phyloP scores from a whole-genome alignment of 352 stramenopile species.

The Phytophthora crassamura region DNA sequence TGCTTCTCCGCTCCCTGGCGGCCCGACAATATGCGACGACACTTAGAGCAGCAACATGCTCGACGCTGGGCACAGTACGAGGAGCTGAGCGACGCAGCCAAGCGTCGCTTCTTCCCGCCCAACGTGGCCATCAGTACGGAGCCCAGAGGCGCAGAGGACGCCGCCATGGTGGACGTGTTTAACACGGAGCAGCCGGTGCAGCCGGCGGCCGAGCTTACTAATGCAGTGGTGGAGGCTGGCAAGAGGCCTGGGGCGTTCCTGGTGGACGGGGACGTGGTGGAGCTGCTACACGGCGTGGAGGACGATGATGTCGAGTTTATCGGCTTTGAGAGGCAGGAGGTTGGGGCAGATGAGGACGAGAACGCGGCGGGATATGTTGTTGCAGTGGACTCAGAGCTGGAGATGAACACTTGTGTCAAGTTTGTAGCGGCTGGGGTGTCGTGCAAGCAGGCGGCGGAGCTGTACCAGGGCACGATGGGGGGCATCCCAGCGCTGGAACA shows the following conservation, averaged over 20 bases:
- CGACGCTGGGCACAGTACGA: conserved; percentile 29
- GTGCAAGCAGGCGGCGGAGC: conserved; percentile 21
- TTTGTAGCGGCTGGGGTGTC: conserved; percentile 26
- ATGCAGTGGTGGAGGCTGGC: neutral
- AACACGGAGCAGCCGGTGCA: neutral
- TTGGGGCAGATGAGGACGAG: conserved; percentile 13
- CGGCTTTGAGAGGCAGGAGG: conserved; percentile 18
- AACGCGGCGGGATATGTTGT: conserved; percentile 21
- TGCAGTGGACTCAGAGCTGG: conserved; percentile 13
- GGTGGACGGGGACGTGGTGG: conserved; percentile 26
- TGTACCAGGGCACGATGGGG: conserved; percentile 21
- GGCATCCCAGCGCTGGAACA: conserved; percentile 12
- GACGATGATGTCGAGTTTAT: neutral
- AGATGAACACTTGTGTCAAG: conserved; percentile 20
- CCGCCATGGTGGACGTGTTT: no score
- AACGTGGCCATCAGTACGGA: conserved; percentile 17
- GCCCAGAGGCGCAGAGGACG: neutral
- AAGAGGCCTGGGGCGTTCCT: conserved; percentile 13
- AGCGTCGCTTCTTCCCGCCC: conserved; percentile 30
- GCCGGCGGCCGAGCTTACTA: conserved; percentile 3
- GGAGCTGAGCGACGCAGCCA: conserved; percentile 19
- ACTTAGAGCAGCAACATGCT: conserved; percentile 38
- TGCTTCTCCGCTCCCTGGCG: conserved; percentile 36
- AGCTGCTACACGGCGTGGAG: conserved; percentile 8
- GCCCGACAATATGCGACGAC: conserved; percentile 41